phyloP scores from a whole-genome alignment of 306 rosid genomes.

The Prunus padus region DNA sequence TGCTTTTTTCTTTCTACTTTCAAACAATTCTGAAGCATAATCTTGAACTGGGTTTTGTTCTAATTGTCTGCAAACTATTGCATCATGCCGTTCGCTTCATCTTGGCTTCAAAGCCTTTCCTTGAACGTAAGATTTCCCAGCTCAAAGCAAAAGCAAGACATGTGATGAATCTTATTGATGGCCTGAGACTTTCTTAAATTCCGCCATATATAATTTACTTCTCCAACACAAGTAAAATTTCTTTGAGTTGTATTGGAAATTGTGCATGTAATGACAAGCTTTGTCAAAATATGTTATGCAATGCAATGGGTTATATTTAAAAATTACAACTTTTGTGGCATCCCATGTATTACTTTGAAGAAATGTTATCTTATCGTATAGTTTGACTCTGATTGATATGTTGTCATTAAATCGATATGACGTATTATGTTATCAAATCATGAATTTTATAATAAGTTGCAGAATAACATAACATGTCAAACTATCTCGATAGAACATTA shows the following conservation, averaged over 20 bases:
- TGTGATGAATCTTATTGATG: conserved; percentile 10
- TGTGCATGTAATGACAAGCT: background rate
- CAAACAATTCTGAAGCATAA: conserved; percentile 20
- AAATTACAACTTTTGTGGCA: background rate
- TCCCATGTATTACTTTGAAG: no score
- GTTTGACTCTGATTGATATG: fast-evolving
- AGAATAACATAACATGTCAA: background rate
- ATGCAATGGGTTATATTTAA: background rate
- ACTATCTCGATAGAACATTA: background rate
- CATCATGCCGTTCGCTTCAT: conserved; percentile 20
- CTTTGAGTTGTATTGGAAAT: background rate
- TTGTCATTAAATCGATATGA: no score
- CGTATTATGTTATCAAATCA: background rate
- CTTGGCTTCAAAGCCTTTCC: conserved; percentile 18
- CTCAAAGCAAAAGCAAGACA: conserved; percentile 18
- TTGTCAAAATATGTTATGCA: background rate
- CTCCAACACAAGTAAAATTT: background rate
- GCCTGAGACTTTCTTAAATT: conserved; percentile 13
- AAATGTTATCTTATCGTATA: no score
- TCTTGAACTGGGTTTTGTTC: conserved; percentile 24
- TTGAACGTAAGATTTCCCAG: background rate
- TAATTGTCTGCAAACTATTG: conserved; percentile 14
- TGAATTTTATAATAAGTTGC: no score
- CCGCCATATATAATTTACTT: background rate
- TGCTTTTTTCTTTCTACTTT: conserved; percentile 7